Evolutionary conservation across 805 yeast species (phyloP), one percentile per base, ranked within the genome.

Genomic region (Suhomyces kilbournensis): DNA sequence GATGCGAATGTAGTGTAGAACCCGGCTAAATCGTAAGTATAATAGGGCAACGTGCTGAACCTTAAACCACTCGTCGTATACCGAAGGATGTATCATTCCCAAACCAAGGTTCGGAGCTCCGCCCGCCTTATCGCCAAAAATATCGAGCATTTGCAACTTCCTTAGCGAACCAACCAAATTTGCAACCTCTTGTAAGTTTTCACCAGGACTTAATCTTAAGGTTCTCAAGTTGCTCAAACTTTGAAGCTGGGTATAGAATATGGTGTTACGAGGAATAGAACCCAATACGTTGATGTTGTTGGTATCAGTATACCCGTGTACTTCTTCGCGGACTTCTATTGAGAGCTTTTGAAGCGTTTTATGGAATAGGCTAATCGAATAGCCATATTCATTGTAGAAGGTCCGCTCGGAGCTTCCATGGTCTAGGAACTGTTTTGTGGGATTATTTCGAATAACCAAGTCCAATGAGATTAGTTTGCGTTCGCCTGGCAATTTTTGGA

Each of bases 1-100:
- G 39, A 83, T 74, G 53, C 80, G 71, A 17, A 82, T 69, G 56
- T 78, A 81, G 47, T 60, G 48, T 30, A 83, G 56, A 1, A 49
- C 35, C 0, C 35, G 38, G 53, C 69, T 73, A 8, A 58, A 51
- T 19, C 68, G 54, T 30, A 68, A 57, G 50, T 79, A 74, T 5
- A 71, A 66, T 40, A 67, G 54, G 1, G 85, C 86, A 7, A 80
- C 75, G 56, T 79, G 83, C 56, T 79, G 82, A 2, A 82, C 81
- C 51, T 80, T 71, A 54, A 73, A 72, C 86, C 86, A 82, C 53
- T 78, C 79, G 60, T 82, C 86, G 60, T 74, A 75, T 3, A 82
- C 69, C 4, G 81, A 79, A 9, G 82, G 82, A 59, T 81, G 81
- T 2, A 72, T 68, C 64, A 76, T 79, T 12, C 81, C 84, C 20